Conservation (phyloP, 768 basidiomycete species). For the Crassisporium funariophilum region DNA sequence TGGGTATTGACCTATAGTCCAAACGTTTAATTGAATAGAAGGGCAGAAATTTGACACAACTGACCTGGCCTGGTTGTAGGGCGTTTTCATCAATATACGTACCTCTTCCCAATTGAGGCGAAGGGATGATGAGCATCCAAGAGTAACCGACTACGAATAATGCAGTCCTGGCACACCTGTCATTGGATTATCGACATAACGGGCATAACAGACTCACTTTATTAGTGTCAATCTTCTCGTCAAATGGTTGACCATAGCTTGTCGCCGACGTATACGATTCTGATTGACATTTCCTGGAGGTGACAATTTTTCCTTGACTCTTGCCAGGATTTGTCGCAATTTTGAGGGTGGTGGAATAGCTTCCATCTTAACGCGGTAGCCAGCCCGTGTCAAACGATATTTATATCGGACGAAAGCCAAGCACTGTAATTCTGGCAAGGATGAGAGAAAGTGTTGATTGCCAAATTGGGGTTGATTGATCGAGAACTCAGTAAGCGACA, state of each 20-base stretch:
- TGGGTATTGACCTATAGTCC: constrained; percentile 78
- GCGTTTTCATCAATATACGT: constrained; percentile 97
- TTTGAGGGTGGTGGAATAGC: background rate
- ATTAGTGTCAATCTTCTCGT: constrained; percentile 35
- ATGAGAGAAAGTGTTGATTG: too few species aligned
- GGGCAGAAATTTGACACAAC: background rate
- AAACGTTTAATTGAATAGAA: background rate
- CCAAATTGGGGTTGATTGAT: too few species aligned
- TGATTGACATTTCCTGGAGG: constrained; percentile 31
- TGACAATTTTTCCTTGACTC: constrained; percentile 23
- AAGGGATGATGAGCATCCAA: constrained; percentile 86
- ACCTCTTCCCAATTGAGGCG: constrained; percentile 57
- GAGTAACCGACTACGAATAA: constrained; percentile 68
- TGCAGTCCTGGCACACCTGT: constrained; percentile 41
- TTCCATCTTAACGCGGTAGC: constrained; percentile 3
- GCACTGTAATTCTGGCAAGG: too few species aligned
- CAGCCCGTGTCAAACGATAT: too few species aligned
- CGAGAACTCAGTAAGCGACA: too few species aligned
- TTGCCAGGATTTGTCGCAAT: constrained; percentile 18
- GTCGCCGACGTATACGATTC: constrained; percentile 49
- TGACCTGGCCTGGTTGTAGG: constrained; percentile 87
- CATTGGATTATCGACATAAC: constrained; percentile 1
- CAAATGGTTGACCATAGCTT: constrained; percentile 35
- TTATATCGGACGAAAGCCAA: too few species aligned
- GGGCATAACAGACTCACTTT: constrained; percentile 30